Evolutionary conservation across 768 basidiomycete genomes (phyloP), one percentile per base, ranked within the genome.

Genomic region (Psilocybe sp.): DNA sequence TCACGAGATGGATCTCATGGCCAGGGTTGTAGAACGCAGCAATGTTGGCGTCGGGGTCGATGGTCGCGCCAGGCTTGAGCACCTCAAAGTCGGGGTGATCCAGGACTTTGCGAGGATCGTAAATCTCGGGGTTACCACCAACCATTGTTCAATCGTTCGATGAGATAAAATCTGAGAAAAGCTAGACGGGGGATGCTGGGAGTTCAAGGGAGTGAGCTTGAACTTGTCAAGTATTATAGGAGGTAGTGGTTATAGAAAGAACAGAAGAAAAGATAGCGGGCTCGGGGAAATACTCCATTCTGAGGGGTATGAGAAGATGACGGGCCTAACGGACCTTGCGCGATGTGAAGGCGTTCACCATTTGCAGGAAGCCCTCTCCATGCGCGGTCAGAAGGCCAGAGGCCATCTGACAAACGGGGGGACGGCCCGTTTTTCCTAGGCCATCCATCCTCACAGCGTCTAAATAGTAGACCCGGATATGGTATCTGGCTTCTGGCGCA

Each of bases 1-100:
- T 69, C n/a, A 85, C 83, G 23, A 85, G 76, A 63, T 84, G 82
- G 33, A 85, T 79, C 56, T 83, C 80, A 53, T 83, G 79, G 3
- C 68, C 65, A 1, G 80, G 80, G 60, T 85, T 84, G 56, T 85
- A 85, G 60, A 82, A 85, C 0, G 78, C 81, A 35, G 82, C 82
- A 45, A 83, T 78, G 58, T 82, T 83, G 20, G 75, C 75, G 28
- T 69, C 70, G 4, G 75, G 60, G 7, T 67, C 53, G 2, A 78
- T 78, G 51, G 70, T 75, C 58, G 83, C 82, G 37, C 74, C 80
- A 13, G 66, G 57, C 38, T 68, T 68, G 14, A 84, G 63, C 52
- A 84, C 68, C 51, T 71, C 76, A 65, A 84, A 84, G 13, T 73
- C 69, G 31, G 80, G 76, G 48, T 82, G 70, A 51, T 81, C 68